Evolutionary conservation across 768 basidiomycete genomes (phyloP).

Genomic region (Lactarius hatsudake): DNA sequence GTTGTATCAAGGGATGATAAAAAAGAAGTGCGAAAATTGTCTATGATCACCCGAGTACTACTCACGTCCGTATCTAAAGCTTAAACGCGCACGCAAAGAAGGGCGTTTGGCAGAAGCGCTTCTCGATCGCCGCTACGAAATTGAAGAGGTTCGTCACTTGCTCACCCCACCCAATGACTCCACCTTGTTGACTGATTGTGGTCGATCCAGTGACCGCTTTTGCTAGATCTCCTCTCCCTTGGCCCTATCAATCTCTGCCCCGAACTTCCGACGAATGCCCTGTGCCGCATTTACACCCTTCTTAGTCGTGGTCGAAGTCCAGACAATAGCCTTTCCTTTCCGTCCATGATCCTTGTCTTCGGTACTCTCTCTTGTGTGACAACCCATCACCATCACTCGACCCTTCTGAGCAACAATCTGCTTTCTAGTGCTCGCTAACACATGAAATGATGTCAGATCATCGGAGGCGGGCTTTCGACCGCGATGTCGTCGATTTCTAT

Average conservation of each 20-base stretch:
- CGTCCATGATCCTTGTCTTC: neutral
- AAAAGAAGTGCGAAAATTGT: conserved; percentile 53
- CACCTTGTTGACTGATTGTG: conserved; percentile 14
- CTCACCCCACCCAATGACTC: conserved; percentile 9
- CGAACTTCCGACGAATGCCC: neutral
- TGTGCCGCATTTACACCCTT: neutral
- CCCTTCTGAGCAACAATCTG: neutral
- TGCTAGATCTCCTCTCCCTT: conserved; percentile 34
- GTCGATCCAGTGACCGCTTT: conserved; percentile 42
- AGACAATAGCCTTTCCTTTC: neutral
- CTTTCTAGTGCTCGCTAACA: neutral
- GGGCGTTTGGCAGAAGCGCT: conserved; percentile 79
- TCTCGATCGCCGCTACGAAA: conserved; percentile 75
- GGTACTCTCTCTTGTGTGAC: neutral
- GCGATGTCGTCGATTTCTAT: neutral
- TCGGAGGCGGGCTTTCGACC: too few species aligned
- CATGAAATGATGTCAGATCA: neutral
- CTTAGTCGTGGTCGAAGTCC: neutral
- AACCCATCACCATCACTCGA: neutral
- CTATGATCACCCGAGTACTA: neutral
- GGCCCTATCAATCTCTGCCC: neutral
- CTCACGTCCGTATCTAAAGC: conserved; percentile 38
- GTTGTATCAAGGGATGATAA: conserved; percentile 69
- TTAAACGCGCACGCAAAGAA: conserved; percentile 76
- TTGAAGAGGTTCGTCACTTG: conserved; percentile 62